These are phyloP conservation scores for Cornus controversa DNA, from an alignment of 148 eudicot species.

Conservation along the genomic window DNA sequence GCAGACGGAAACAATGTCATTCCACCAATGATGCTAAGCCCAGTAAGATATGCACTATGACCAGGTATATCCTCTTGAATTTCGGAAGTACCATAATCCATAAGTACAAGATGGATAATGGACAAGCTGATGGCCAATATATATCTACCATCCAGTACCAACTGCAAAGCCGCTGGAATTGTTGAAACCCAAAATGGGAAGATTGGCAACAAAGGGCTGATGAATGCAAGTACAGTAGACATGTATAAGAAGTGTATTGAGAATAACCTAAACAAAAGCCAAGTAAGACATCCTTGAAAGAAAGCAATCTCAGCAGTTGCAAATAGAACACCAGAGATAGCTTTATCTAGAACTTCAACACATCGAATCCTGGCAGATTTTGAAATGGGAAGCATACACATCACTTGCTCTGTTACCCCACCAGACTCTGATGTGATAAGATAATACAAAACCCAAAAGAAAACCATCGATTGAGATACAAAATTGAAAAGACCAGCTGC, in stretches of 20 bases:
- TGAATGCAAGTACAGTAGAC: slow-evolving; percentile 75
- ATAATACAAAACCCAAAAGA: slow-evolving; percentile 92
- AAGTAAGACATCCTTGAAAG: slow-evolving; percentile 85
- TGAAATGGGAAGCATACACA: slow-evolving; percentile 73
- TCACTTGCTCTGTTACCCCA: slow-evolving; percentile 86
- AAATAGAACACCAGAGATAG: slow-evolving; percentile 74
- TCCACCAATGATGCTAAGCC: slow-evolving; percentile 90
- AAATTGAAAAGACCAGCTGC: slow-evolving; percentile 86
- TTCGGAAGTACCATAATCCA: slow-evolving; percentile 73
- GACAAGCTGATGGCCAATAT: slow-evolving; percentile 55
- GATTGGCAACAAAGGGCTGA: slow-evolving; percentile 72
- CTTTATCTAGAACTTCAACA: slow-evolving; percentile 88
- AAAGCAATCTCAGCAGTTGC: slow-evolving; percentile 83
- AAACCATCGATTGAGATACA: slow-evolving; percentile 76
- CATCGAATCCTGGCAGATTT: slow-evolving; percentile 61
- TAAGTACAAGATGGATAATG: slow-evolving; percentile 56
- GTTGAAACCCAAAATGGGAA: slow-evolving; percentile 69
- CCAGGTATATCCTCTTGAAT: slow-evolving; percentile 79
- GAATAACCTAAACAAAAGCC: slow-evolving; percentile 81
- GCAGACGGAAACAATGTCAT: slow-evolving; percentile 82
- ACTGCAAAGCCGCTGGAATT: slow-evolving; percentile 67
- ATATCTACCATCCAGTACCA: slow-evolving; percentile 65
- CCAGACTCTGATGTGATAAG: slow-evolving; percentile 91
- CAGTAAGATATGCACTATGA: slow-evolving; percentile 71
- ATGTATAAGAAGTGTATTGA: slow-evolving; percentile 76